Percentiles rank a stretch among this genome's conserved stretches.
Conservation (phyloP, 2,329 filamentous ascomycete genomes). For the Hymenoscyphus infarciens region DNA sequence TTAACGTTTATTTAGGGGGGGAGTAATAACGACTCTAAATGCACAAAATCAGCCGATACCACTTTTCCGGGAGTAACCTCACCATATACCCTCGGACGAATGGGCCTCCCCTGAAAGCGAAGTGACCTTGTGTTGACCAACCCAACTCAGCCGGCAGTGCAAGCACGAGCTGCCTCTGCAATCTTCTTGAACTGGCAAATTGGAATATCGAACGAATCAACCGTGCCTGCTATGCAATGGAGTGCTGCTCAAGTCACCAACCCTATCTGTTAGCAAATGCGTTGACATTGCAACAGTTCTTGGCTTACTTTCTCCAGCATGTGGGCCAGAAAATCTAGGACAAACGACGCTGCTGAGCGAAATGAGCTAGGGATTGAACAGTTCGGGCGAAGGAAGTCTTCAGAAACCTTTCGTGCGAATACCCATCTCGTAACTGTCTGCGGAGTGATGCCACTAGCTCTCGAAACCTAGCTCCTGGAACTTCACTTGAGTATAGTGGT, state of each 20-base stretch:
- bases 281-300: background rate
- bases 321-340: background rate
- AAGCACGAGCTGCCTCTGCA: background rate
- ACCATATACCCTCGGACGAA: background rate
- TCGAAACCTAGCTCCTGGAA: background rate
- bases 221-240: background rate
- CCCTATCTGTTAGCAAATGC: background rate
- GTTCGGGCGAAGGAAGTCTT: background rate
- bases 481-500: background rate
- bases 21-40: background rate
- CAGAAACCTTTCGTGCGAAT: background rate
- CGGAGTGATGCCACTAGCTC: background rate
- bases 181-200: background rate
- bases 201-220: background rate
- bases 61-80: background rate
- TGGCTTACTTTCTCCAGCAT: background rate
- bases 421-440: background rate
- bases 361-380: background rate
- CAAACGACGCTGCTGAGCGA: background rate
- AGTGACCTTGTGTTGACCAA: background rate
- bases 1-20: too few relatives aligned
- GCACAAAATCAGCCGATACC: conserved; percentile 1
- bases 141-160: background rate
- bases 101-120: background rate
- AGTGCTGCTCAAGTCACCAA: background rate